These are phyloP conservation scores for Thelephora aurantiotincta DNA, from an alignment of 768 basidiomycete species.

Conservation along the genomic window DNA sequence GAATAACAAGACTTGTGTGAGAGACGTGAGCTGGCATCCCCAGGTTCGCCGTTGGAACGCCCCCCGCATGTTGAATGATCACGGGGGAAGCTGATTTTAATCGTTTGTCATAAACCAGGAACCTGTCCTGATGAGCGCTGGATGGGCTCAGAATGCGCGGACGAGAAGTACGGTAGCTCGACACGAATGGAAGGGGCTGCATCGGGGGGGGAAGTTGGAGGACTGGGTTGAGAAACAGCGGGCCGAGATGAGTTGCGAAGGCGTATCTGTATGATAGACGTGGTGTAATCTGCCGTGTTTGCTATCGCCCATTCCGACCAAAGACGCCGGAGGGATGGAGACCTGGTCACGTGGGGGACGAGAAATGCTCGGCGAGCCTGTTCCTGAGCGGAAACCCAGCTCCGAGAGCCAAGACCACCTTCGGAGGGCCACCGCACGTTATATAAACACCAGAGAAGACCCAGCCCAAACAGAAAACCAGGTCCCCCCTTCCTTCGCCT, in stretches of 20 bases:
- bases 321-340: too few species aligned
- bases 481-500: background rate
- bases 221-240: conserved; percentile 56
- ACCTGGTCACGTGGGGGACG: too few species aligned
- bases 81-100: background rate
- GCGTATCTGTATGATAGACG: too few species aligned
- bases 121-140: conserved; percentile 85
- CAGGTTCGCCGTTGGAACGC: conserved; percentile 29
- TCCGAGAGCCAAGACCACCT: too few species aligned
- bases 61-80: background rate
- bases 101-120: conserved; percentile 29
- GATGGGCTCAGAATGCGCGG: conserved; percentile 39
- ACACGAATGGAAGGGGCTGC: conserved; percentile 95
- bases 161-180: conserved; percentile 71
- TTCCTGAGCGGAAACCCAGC: too few species aligned
- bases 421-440: too few species aligned
- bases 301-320: too few species aligned
- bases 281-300: too few species aligned
- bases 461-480: too few species aligned
- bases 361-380: too few species aligned
- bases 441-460: too few species aligned
- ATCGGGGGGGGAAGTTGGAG: conserved; percentile 50
- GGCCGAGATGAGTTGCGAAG: conserved; percentile 8
- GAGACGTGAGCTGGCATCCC: conserved; percentile 94
- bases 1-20: conserved; percentile 39